Conservation (phyloP, 305 asterid species). For the Fraxinus dipetala region DNA sequence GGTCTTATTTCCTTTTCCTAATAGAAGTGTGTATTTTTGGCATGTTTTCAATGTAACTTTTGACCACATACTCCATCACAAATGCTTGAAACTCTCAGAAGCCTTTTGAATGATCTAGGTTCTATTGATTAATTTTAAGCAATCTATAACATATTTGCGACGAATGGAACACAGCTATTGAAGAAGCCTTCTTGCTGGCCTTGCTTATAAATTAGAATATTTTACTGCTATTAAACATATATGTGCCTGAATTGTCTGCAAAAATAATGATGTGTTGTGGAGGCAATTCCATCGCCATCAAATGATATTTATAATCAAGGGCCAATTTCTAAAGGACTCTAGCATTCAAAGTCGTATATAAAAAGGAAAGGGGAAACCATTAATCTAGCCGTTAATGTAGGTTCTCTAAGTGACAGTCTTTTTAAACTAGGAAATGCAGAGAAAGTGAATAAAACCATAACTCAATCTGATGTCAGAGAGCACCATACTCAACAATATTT, state of each 20-base stretch:
- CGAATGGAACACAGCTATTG: background rate
- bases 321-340: background rate
- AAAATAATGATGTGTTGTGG: background rate
- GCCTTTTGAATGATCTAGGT: background rate
- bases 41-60: background rate
- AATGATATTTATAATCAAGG: background rate
- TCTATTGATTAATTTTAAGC: background rate
- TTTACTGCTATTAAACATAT: background rate
- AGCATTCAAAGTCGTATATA: background rate
- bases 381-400: background rate
- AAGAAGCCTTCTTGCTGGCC: background rate
- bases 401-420: background rate
- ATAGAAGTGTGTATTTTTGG: background rate
- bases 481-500: background rate
- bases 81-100: background rate
- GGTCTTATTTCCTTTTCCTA: background rate
- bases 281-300: conserved; percentile 6
- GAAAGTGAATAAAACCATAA: background rate
- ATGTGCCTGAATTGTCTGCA: conserved; percentile 2
- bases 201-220: background rate
- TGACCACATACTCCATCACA: background rate
- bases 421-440: background rate
- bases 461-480: background rate
- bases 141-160: background rate
- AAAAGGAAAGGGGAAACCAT: background rate